Percentiles rank a stretch among this genome's conserved stretches.
phyloP scores from a whole-genome alignment of 2,329 filamentous ascomycete genomes.

The Erysiphe pulchra region DNA sequence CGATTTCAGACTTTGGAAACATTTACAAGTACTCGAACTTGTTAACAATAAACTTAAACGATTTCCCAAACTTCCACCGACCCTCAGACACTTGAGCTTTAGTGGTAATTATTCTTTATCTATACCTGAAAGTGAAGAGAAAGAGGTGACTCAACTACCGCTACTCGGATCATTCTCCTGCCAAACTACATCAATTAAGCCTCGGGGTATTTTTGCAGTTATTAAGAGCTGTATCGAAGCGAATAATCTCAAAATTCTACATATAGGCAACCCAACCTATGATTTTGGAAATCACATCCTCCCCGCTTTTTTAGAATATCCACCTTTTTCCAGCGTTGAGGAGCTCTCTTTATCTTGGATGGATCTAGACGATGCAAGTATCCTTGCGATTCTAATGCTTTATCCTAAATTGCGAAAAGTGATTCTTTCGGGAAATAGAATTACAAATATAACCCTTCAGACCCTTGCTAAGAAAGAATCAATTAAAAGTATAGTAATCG shows the following conservation, averaged over 20 bases:
- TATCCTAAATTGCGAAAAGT: conserved; percentile 10
- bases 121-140: background rate
- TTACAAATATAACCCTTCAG: conserved; percentile 14
- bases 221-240: conserved; percentile 2
- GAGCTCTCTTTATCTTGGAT: conserved; percentile 5
- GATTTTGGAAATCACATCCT: background rate
- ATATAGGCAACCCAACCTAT: conserved; percentile 5
- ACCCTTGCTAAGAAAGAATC: conserved; percentile 9
- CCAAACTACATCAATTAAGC: background rate
- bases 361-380: conserved; percentile 3
- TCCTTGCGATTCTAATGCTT: conserved; percentile 5
- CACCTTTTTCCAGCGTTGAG: conserved; percentile 6
- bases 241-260: conserved; percentile 7
- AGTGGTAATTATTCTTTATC: background rate
- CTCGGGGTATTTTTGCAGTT: background rate
- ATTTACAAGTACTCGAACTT: background rate
- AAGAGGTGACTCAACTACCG: background rate
- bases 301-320: conserved; percentile 3
- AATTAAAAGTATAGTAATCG: conserved; percentile 8
- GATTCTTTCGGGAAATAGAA: conserved; percentile 7
- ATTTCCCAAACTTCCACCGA: background rate
- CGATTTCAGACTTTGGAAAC: background rate
- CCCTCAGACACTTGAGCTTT: background rate
- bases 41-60: background rate
- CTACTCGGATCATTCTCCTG: background rate